Base-by-base conservation (phyloP, 495 filamentous ascomycete genomes). In the Daldinia grandis region DNA sequence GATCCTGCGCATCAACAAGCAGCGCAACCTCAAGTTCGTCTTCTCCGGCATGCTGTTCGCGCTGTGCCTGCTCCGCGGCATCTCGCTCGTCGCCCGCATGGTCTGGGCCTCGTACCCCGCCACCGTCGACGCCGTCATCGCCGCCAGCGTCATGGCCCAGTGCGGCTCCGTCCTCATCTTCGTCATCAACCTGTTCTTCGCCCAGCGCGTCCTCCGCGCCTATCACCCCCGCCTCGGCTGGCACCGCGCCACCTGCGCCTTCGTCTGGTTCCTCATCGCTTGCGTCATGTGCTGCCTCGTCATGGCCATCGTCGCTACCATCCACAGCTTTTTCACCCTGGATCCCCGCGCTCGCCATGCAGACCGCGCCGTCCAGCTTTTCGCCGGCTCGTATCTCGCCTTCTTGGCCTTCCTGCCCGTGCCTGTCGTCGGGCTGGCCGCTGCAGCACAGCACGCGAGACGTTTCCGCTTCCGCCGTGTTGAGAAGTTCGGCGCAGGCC, bases 131-230 rank as follows among this genome's bases (percentile, higher is more conserved):
- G 61, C 95, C 3, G 89, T 85, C 7, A 92, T 97, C 54, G 89
- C 91, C 0, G 87, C 92, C 2, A 81, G 87, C 61, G 85, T 97
- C 72, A 89, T 97, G 68, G 88, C 95, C 27, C 84, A 87, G 10
- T 91, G 91, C 0, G 94, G 94, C 27, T 87, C 93, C 19, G 72
- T 97, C 25, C 72, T 97, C 6, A 79, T 97, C n/a, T 96, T 91
- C 78, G 78, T 97, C 62, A 78, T 92, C 75, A 95, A 97, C 76
- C 79, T 97, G 30, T 82, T 95, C 71, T 91, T 93, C 75, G 81
- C 90, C 0, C 92, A 95, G 76, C 88, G 94, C 28, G 87, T 97
- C 30, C 69, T 95, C 8, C 84, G 94, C 30, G 91, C 90, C 3
- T 86, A 86, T 12, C 91, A 95, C 62, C 94, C 93, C 0, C 74